Evolutionary conservation across 495 filamentous ascomycete species (phyloP).

Genomic region (Apodospora peruviana): DNA sequence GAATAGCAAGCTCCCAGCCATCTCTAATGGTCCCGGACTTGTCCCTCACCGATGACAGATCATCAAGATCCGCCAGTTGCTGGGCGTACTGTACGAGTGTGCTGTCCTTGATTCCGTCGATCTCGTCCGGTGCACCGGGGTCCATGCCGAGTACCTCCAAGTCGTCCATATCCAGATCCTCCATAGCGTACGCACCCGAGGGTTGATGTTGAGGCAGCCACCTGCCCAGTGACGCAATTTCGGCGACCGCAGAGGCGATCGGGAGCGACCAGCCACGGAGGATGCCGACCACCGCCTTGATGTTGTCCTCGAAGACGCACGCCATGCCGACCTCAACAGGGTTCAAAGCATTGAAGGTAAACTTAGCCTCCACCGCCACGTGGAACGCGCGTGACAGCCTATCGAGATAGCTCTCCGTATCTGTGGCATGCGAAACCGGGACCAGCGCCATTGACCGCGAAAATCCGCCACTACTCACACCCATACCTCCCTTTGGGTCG

Average conservation of each 20-base stretch:
- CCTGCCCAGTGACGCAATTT: constrained; percentile 66
- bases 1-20: constrained; percentile 83
- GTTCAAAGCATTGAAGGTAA: constrained; percentile 66
- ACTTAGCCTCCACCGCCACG: constrained; percentile 40
- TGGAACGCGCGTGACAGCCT: constrained; percentile 46
- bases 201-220: constrained; percentile 61
- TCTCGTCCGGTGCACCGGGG: constrained; percentile 35
- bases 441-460: constrained; percentile 39
- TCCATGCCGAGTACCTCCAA: constrained; percentile 49
- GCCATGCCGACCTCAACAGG: constrained; percentile 73
- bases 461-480: constrained; percentile 6
- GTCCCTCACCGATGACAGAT: constrained; percentile 25
- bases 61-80: constrained; percentile 40
- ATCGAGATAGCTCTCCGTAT: constrained; percentile 38
- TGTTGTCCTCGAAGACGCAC: constrained; percentile 69
- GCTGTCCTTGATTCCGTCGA: constrained; percentile 58
- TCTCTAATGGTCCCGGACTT: constrained; percentile 41
- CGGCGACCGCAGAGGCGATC: constrained; percentile 67
- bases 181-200: constrained; percentile 19
- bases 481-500: constrained; percentile 45
- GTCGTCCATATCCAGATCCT: constrained; percentile 49
- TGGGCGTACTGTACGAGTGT: constrained; percentile 70
- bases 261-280: constrained; percentile 73
- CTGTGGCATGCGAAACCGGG: constrained; percentile 16
- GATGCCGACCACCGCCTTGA: constrained; percentile 66